phyloP scores from a whole-genome alignment of 163 green algal species.

The Scenedesmus sp. region DNA sequence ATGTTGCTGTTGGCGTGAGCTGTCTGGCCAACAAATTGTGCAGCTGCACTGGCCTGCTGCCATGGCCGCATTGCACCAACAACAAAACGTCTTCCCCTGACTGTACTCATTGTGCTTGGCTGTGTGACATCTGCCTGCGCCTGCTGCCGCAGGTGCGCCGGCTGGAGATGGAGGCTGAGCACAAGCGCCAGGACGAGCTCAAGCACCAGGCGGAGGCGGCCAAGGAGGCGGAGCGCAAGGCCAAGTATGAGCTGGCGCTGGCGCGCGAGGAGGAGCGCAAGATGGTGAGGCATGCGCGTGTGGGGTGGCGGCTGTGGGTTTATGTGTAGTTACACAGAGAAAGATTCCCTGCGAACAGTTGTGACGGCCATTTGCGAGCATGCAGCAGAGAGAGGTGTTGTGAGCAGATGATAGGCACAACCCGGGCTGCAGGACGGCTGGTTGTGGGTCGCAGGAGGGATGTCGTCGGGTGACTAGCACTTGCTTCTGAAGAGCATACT shows the following conservation, averaged over 20 bases:
- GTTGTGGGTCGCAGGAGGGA: too few relatives aligned
- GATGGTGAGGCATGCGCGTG: conserved; percentile 39
- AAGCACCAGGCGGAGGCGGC: conserved; percentile 67
- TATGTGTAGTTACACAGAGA: not conserved
- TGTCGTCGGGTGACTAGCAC: too few relatives aligned
- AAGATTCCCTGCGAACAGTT: not conserved
- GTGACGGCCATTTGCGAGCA: too few relatives aligned
- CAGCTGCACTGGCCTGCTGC: too few relatives aligned
- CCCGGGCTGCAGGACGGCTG: too few relatives aligned
- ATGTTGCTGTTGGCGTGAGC: too few relatives aligned
- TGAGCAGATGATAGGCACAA: too few relatives aligned
- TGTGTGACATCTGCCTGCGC: not conserved
- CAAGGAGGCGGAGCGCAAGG: conserved; percentile 71
- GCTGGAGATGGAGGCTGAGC: conserved; percentile 67
- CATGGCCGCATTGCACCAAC: too few relatives aligned
- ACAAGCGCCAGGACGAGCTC: conserved; percentile 64
- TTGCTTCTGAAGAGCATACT: too few relatives aligned
- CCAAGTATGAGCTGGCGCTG: conserved; percentile 78
- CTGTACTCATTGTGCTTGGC: not conserved
- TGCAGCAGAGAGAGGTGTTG: too few relatives aligned
- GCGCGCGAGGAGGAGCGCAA: conserved; percentile 73
- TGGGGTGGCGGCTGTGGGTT: not conserved
- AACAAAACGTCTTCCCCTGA: not conserved
- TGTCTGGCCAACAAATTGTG: too few relatives aligned
- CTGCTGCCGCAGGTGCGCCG: conserved; percentile 42